phyloP scores from a whole-genome alignment of 2,329 filamentous ascomycete genomes.

The Colletotrichum sojae region DNA sequence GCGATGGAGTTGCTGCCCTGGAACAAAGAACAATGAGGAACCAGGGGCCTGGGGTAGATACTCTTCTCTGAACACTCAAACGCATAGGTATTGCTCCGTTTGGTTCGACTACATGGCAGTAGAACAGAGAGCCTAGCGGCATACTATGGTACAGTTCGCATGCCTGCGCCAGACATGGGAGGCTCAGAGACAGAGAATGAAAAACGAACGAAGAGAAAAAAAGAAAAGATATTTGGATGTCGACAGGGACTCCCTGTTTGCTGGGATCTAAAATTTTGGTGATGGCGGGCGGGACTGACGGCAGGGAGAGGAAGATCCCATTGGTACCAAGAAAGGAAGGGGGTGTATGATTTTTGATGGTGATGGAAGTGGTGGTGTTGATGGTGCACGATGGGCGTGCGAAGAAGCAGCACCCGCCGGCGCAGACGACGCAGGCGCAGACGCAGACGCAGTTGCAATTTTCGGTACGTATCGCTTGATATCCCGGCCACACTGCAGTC shows the following conservation, averaged over 20 bases:
- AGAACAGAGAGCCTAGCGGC: conserved; percentile 1
- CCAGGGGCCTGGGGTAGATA: background rate
- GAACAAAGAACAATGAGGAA: background rate
- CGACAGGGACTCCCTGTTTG: conserved; percentile 28
- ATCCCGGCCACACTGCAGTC: conserved; percentile 15
- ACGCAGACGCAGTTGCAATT: conserved; percentile 3
- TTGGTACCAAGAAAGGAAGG: conserved; percentile 30
- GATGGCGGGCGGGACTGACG: conserved; percentile 30
- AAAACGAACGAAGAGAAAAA: conserved; percentile 18
- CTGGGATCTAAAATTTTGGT: conserved; percentile 33
- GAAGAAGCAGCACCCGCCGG: conserved; percentile 17
- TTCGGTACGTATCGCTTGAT: conserved; percentile 9
- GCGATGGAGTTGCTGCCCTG: background rate
- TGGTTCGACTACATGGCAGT: background rate
- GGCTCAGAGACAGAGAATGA: conserved; percentile 18
- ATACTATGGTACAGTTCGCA: background rate
- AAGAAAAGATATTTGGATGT: conserved; percentile 14
- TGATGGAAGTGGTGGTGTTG: conserved; percentile 13
- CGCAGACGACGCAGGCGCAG: conserved; percentile 14
- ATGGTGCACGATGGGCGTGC: conserved; percentile 41
- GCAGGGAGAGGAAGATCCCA: conserved; percentile 32
- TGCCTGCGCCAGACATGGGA: conserved; percentile 15
- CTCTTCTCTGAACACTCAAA: no score
- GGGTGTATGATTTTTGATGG: background rate
- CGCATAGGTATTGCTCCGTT: no score